Percentiles rank a stretch among this genome's conserved stretches.
Evolutionary conservation across 176 grass and related monocot species (phyloP).

Genomic region (Raddia distichophylla): DNA sequence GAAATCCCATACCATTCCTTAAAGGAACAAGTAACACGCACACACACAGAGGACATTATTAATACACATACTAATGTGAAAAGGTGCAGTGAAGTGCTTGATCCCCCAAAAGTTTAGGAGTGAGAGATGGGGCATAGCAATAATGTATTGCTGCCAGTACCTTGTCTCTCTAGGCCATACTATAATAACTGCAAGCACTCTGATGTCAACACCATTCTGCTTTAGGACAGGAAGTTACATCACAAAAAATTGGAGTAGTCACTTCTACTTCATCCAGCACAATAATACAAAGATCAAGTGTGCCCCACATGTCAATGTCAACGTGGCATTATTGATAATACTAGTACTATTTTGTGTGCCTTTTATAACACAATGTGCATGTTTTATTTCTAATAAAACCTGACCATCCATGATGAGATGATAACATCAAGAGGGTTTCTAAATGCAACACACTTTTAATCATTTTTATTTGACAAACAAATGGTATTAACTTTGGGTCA

Average conservation of each 20-base stretch:
- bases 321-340: constrained; percentile 30
- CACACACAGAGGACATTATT: constrained; percentile 49
- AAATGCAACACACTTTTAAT: constrained; percentile 19
- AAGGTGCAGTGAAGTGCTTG: constrained; percentile 50
- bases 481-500: constrained; percentile 15
- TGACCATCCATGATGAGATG: constrained; percentile 16
- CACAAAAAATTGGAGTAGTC: constrained; percentile 20
- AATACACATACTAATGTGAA: constrained; percentile 58
- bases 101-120: constrained; percentile 52
- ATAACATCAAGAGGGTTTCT: constrained; percentile 17
- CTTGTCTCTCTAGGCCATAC: constrained; percentile 53
- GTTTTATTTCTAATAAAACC: constrained; percentile 16
- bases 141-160: constrained; percentile 46
- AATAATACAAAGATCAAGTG: constrained; percentile 43
- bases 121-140: constrained; percentile 40
- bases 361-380: constrained; percentile 31
- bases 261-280: constrained; percentile 37
- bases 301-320: constrained; percentile 44
- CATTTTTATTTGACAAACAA: constrained; percentile 25
- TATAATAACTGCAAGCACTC: constrained; percentile 56
- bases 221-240: constrained; percentile 34
- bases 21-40: constrained; percentile 30
- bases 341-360: constrained; percentile 24
- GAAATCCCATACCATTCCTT: constrained; percentile 54
- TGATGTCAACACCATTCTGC: constrained; percentile 37